Conservation (phyloP, 257 asterid genomes). For the Solanum chaucha region DNA sequence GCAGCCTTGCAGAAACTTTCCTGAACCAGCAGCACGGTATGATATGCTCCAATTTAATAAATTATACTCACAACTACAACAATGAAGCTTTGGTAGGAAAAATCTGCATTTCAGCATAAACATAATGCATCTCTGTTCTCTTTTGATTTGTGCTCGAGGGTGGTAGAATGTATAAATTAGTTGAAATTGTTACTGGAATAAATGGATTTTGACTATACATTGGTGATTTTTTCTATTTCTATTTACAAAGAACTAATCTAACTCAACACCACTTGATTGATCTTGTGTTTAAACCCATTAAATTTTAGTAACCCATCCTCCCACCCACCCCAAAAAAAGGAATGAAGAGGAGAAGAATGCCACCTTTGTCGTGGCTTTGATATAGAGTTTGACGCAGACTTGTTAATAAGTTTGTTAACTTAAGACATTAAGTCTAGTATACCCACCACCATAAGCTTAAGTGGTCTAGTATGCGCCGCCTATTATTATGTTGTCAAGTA, state of each 20-base stretch:
- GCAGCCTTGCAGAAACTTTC: conserved; percentile 66
- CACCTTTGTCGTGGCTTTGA: background rate
- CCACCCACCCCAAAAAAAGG: background rate
- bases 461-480: background rate
- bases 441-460: background rate
- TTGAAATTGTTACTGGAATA: background rate
- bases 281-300: background rate
- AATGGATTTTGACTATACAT: background rate
- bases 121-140: background rate
- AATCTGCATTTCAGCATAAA: background rate
- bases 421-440: background rate
- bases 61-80: background rate
- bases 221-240: background rate
- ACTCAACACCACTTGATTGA: background rate
- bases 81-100: background rate
- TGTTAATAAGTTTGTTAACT: background rate
- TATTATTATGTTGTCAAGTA: background rate
- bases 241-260: background rate
- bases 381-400: background rate
- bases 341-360: background rate
- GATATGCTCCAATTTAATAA: background rate
- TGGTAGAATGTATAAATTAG: background rate
- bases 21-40: conserved; percentile 90
- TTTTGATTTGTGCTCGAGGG: background rate
- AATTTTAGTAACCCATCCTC: background rate